Percentiles rank a stretch among this genome's conserved stretches.
Evolutionary conservation across 148 eudicot genomes (phyloP).

Genomic region (Heliosperma pusillum): DNA sequence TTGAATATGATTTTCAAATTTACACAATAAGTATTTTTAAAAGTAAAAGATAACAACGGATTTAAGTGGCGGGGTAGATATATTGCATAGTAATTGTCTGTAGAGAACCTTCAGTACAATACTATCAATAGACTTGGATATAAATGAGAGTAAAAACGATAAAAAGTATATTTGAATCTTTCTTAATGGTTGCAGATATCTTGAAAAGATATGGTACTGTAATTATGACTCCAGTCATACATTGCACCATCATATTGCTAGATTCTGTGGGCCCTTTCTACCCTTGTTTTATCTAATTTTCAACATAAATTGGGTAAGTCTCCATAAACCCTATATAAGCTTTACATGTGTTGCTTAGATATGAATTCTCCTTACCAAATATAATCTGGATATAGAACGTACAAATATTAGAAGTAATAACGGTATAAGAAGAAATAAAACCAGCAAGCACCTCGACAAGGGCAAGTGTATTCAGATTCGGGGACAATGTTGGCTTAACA

Average conservation of each 20-base stretch:
- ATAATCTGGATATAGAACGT: background rate
- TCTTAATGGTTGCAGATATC: too few species aligned
- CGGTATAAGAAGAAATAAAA: background rate
- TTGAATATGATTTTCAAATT: background rate
- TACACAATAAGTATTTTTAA: background rate
- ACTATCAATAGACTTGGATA: too few species aligned
- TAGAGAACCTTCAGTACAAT: background rate
- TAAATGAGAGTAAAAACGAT: too few species aligned
- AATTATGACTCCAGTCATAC: too few species aligned
- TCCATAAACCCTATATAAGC: background rate
- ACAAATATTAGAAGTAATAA: background rate
- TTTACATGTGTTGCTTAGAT: background rate
- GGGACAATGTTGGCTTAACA: conserved; percentile 96
- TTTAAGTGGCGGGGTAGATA: background rate
- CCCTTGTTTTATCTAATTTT: too few species aligned
- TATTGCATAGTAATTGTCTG: background rate
- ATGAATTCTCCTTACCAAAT: background rate
- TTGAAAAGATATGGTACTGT: too few species aligned
- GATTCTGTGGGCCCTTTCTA: too few species aligned
- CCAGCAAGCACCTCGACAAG: conserved; percentile 73
- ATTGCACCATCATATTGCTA: too few species aligned
- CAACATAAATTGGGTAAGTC: too few species aligned
- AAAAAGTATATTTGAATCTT: too few species aligned
- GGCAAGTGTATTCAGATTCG: conserved; percentile 90
- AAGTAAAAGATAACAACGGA: background rate